These are phyloP conservation scores for Datura wrightii DNA, from an alignment of 257 asterid genomes.

Conservation along the genomic window DNA sequence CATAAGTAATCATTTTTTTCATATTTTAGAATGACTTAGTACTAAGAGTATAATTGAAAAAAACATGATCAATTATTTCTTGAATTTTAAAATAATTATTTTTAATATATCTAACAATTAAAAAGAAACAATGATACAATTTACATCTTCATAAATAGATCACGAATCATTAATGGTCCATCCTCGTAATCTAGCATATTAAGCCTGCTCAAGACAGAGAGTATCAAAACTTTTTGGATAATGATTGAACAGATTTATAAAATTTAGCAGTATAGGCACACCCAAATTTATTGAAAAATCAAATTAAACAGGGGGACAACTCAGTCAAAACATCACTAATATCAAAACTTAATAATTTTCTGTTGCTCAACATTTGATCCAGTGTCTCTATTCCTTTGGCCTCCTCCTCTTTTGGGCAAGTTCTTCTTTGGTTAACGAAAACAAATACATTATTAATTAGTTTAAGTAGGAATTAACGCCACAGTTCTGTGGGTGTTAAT, in stretches of 20 bases:
- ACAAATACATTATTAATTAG: neutral
- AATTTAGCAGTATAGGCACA: slow-evolving; percentile 27
- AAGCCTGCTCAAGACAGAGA: slow-evolving; percentile 1
- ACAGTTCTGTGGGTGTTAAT: neutral
- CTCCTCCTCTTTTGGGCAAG: slow-evolving; percentile 41
- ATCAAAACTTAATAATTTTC: slow-evolving; percentile 35
- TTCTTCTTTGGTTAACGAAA: slow-evolving; percentile 35
- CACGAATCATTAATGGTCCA: neutral
- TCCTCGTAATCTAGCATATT: neutral
- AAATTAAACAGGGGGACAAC: neutral
- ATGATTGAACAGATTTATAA: slow-evolving; percentile 47
- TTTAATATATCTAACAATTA: no score
- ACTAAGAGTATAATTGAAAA: no score
- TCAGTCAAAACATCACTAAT: slow-evolving; percentile 38
- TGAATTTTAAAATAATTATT: no score
- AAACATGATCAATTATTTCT: no score
- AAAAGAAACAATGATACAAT: neutral
- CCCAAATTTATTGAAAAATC: neutral
- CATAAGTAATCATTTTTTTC: no score
- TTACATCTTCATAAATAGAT: neutral
- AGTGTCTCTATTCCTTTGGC: slow-evolving; percentile 61
- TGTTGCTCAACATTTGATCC: slow-evolving; percentile 40
- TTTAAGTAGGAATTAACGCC: neutral
- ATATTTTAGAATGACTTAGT: no score
- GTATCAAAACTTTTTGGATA: slow-evolving; percentile 29